Evolutionary conservation across 2,329 filamentous ascomycete genomes (phyloP).

Genomic region (Arthrobotrys pseudoclavata): DNA sequence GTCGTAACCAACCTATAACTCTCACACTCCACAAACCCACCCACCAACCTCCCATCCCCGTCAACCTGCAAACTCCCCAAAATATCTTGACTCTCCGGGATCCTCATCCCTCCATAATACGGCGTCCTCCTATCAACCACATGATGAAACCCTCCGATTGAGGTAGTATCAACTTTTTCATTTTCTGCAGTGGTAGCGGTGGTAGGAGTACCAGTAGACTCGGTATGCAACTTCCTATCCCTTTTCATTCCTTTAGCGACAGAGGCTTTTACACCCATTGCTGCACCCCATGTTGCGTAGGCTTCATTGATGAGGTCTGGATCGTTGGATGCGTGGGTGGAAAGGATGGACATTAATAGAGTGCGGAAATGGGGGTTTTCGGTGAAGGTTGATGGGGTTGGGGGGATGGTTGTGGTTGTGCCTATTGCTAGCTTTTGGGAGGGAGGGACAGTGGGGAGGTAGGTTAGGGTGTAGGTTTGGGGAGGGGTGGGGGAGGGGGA

Average conservation of each 20-base stretch:
- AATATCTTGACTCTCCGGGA: constrained; percentile 79
- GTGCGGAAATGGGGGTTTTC: constrained; percentile 74
- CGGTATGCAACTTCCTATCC: constrained; percentile 40
- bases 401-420: constrained; percentile 72
- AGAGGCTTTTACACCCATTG: constrained; percentile 62
- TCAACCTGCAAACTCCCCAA: constrained; percentile 77
- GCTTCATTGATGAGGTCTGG: constrained; percentile 68
- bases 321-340: constrained; percentile 72
- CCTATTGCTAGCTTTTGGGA: constrained; percentile 72
- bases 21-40: constrained; percentile 67
- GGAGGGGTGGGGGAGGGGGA: constrained; percentile 66
- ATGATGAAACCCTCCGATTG: constrained; percentile 74
- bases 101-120: constrained; percentile 73
- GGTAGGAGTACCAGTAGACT: constrained; percentile 21
- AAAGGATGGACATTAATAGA: constrained; percentile 73
- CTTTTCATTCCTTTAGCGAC: constrained; percentile 59
- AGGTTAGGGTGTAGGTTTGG: constrained; percentile 72
- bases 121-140: constrained; percentile 76
- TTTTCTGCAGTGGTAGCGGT: constrained; percentile 2
- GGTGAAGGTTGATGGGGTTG: constrained; percentile 73
- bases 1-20: constrained; percentile 76
- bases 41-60: constrained; percentile 71
- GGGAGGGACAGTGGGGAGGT: constrained; percentile 73
- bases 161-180: constrained; percentile 65
- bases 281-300: constrained; percentile 74